phyloP scores from a whole-genome alignment of 768 basidiomycete genomes.

The Daedaleopsis nitida region DNA sequence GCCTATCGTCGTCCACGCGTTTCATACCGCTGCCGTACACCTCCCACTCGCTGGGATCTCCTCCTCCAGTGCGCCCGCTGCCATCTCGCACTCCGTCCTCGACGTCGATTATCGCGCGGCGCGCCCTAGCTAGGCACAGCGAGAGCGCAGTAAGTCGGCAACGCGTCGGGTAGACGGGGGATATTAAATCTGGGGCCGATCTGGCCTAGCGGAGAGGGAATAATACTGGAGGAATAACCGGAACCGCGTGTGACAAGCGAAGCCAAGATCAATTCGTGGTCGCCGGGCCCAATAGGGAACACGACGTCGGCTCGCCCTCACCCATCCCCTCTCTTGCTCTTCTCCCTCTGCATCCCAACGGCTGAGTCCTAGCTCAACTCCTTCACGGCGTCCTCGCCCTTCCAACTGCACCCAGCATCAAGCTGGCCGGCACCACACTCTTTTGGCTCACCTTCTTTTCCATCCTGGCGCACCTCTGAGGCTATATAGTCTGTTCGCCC shows the following conservation, averaged over 20 bases:
- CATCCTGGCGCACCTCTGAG: background rate
- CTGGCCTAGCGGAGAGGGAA: background rate
- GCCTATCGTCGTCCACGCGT: background rate
- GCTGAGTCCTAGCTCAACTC: background rate
- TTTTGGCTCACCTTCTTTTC: constrained; percentile 15
- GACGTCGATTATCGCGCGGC: background rate
- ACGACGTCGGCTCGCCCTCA: background rate
- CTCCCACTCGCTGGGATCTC: no score
- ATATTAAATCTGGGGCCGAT: background rate
- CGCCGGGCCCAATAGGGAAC: background rate
- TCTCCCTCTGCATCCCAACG: constrained; percentile 8
- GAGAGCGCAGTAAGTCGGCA: background rate
- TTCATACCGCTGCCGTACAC: background rate
- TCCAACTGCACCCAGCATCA: constrained; percentile 7
- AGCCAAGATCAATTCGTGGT: background rate
- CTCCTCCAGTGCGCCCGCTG: no score
- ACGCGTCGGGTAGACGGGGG: background rate
- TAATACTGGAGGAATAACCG: background rate
- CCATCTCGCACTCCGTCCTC: no score
- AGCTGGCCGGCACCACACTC: constrained; percentile 18
- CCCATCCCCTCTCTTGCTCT: constrained; percentile 8
- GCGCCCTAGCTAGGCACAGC: background rate
- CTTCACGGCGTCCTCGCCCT: constrained; percentile 1
- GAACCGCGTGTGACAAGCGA: background rate
- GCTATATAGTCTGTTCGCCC: background rate